Percentiles rank a stretch among this genome's conserved stretches.
phyloP scores from a whole-genome alignment of 345 rosid genomes.

The Turnera subulata region DNA sequence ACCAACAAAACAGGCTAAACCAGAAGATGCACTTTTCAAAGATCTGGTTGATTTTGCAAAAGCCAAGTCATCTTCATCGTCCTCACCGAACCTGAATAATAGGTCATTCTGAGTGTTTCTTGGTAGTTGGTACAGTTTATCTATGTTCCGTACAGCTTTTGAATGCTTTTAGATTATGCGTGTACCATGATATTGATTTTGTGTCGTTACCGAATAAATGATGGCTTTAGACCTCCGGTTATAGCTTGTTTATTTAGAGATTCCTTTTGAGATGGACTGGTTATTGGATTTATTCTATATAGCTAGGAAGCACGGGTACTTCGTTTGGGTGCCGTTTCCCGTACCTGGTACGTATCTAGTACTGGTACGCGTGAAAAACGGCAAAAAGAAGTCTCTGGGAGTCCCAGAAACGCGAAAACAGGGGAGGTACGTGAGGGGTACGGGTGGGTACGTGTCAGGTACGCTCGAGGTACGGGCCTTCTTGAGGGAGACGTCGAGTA shows the following conservation, averaged over 20 bases:
- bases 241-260: slow-evolving; percentile 21
- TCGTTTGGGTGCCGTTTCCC: no score
- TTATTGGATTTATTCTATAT: slow-evolving; percentile 14
- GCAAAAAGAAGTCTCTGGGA: no score
- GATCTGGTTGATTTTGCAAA: slow-evolving; percentile 87
- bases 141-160: slow-evolving; percentile 29
- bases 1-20: slow-evolving; percentile 54
- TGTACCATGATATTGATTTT: slow-evolving; percentile 18
- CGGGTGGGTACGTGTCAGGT: no score
- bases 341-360: no score
- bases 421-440: no score
- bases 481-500: no score
- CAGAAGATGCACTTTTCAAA: slow-evolving; percentile 84
- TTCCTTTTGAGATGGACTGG: slow-evolving; percentile 17
- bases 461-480: no score
- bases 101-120: slow-evolving; percentile 49
- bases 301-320: no score
- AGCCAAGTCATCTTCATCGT: slow-evolving; percentile 69
- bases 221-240: slow-evolving; percentile 15
- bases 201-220: slow-evolving; percentile 15
- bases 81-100: slow-evolving; percentile 60
- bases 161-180: slow-evolving; percentile 21
- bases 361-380: no score
- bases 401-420: no score
- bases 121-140: slow-evolving; percentile 18